Conservation (phyloP, 805 yeast species). For the Ogataea neopini region DNA sequence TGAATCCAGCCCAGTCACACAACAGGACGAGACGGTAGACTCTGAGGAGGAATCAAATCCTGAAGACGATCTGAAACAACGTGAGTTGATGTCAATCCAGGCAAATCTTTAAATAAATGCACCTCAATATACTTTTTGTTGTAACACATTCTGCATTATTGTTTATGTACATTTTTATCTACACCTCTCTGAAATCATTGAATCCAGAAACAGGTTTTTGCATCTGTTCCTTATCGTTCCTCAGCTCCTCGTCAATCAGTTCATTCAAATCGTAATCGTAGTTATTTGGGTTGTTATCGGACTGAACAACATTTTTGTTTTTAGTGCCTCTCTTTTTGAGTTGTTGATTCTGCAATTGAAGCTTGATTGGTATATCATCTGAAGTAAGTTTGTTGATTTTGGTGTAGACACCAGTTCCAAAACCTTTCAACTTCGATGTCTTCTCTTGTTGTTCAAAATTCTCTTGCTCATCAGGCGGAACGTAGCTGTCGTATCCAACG, state of each 20-base stretch:
- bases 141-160: conserved; percentile 2
- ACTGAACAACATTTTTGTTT: conserved; percentile 1
- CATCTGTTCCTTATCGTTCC: conserved; percentile 25
- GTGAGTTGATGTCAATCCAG: conserved; percentile 23
- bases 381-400: conserved; percentile 27
- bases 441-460: conserved; percentile 1
- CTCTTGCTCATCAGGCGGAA: conserved; percentile 35
- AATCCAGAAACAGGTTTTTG: neutral
- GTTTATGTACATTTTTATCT: conserved; percentile 1
- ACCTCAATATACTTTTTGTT: neutral
- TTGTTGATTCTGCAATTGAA: conserved; percentile 24
- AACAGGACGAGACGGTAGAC: neutral
- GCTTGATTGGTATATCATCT: conserved; percentile 33
- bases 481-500: conserved; percentile 23
- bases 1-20: neutral
- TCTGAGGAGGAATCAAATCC: conserved; percentile 4
- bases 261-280: conserved; percentile 52
- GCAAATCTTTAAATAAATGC: conserved; percentile 18
- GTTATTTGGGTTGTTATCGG: conserved; percentile 40
- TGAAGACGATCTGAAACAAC: conserved; percentile 23
- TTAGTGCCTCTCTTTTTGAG: conserved; percentile 22
- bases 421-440: conserved; percentile 12
- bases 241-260: conserved; percentile 39
- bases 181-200: conserved; percentile 12
- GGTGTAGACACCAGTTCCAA: conserved; percentile 28